Conservation (phyloP, 1,284 basidiomycete genomes). For the Ceratobasidium sp. region DNA sequence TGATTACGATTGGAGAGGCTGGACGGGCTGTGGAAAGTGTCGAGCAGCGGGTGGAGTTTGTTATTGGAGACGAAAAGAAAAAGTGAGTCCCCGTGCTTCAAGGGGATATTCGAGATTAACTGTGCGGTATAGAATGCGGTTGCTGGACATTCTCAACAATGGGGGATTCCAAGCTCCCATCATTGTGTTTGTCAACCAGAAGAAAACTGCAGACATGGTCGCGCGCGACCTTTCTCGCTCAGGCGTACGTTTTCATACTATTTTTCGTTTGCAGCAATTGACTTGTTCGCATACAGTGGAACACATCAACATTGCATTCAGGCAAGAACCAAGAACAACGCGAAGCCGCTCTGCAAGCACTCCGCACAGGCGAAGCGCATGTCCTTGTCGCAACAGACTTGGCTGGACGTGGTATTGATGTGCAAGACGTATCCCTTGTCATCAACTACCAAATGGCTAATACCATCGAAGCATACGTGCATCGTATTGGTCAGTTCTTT, state of each 20-base stretch:
- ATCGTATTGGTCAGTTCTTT: constrained; percentile 83
- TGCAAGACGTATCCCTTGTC: constrained; percentile 94
- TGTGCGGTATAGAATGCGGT: constrained; percentile 65
- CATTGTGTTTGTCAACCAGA: constrained; percentile 99
- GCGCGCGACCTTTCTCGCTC: constrained; percentile 89
- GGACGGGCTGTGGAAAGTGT: constrained; percentile 98
- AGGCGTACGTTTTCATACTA: constrained; percentile 63
- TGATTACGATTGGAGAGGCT: constrained; percentile 97
- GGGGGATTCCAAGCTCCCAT: constrained; percentile 88
- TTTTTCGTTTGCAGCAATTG: constrained; percentile 8
- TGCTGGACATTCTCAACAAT: constrained; percentile 91
- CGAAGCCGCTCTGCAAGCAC: constrained; percentile 86
- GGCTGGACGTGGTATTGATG: constrained; percentile 98
- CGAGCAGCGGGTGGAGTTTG: constrained; percentile 95
- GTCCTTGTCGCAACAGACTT: constrained; percentile 97
- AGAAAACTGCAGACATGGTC: constrained; percentile 97
- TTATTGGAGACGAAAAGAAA: constrained; percentile 93
- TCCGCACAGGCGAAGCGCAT: constrained; percentile 85
- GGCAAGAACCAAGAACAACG: constrained; percentile 98
- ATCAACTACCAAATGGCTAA: constrained; percentile 98
- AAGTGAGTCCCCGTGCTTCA: constrained; percentile 65
- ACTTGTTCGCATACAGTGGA: constrained; percentile 67
- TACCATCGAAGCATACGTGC: constrained; percentile 96
- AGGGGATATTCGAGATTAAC: background rate
- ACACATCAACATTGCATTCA: constrained; percentile 89